Evolutionary conservation across 2,329 filamentous ascomycete genomes (phyloP).

Genomic region (Phialophora chinensis): DNA sequence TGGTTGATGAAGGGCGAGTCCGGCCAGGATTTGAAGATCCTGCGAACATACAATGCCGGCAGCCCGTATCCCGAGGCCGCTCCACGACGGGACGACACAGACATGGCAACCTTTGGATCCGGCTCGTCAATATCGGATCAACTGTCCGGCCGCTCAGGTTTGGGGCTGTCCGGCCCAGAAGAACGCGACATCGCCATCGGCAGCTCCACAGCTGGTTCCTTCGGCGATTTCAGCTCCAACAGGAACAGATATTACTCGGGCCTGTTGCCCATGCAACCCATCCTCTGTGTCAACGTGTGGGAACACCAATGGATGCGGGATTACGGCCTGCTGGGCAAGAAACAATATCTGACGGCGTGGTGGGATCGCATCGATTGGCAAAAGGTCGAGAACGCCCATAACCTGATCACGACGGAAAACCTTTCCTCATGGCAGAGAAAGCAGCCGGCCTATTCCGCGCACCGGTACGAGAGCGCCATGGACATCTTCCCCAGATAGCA

Average conservation of each 20-base stretch:
- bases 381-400: slow-evolving; percentile 57
- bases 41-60: slow-evolving; percentile 90
- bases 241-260: slow-evolving; percentile 27
- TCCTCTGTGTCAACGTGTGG: slow-evolving; percentile 95
- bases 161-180: slow-evolving; percentile 13
- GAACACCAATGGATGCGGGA: slow-evolving; percentile 90
- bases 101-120: slow-evolving; percentile 52
- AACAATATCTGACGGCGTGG: slow-evolving; percentile 76
- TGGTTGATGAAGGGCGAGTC: slow-evolving; percentile 77
- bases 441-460: not conserved
- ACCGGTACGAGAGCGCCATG: slow-evolving; percentile 1
- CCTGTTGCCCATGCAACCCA: slow-evolving; percentile 48
- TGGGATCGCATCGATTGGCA: slow-evolving; percentile 90
- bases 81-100: slow-evolving; percentile 67
- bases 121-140: slow-evolving; percentile 36
- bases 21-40: slow-evolving; percentile 64
- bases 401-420: slow-evolving; percentile 14
- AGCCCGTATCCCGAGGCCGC: slow-evolving; percentile 86
- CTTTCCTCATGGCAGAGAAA: not conserved
- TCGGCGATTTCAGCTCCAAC: slow-evolving; percentile 37
- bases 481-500: slow-evolving; percentile 1
- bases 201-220: slow-evolving; percentile 37
- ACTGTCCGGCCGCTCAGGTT: slow-evolving; percentile 16
- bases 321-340: slow-evolving; percentile 78
- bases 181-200: slow-evolving; percentile 20